These are phyloP conservation scores for Dipteronia sinensis DNA, from an alignment of 345 rosid species.

Conservation along the genomic window DNA sequence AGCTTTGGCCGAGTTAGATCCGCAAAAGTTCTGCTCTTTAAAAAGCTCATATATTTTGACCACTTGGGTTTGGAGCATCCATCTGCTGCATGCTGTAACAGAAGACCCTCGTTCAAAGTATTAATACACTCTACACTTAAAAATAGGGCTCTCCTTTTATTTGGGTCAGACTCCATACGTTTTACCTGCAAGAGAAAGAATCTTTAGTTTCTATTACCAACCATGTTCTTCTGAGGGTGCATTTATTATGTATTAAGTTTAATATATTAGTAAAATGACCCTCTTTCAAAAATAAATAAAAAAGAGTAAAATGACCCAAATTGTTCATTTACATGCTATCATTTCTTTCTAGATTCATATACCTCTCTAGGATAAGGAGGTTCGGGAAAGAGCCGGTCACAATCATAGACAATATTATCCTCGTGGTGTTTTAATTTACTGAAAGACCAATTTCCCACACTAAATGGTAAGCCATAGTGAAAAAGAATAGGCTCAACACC, in stretches of 20 bases:
- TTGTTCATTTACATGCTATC: background rate
- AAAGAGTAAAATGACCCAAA: background rate
- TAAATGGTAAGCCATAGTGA: constrained; percentile 91
- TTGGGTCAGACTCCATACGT: constrained; percentile 64
- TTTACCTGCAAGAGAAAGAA: constrained; percentile 52
- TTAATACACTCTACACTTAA: constrained; percentile 82
- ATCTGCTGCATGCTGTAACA: constrained; percentile 67
- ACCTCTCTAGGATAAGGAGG: constrained; percentile 99
- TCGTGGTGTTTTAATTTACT: constrained; percentile 89
- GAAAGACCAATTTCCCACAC: constrained; percentile 93
- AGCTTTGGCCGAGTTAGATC: constrained; percentile 76
- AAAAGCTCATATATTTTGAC: constrained; percentile 88
- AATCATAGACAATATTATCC: constrained; percentile 84
- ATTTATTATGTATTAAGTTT: background rate
- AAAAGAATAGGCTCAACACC: constrained; percentile 89
- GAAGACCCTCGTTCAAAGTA: constrained; percentile 88
- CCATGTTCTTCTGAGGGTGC: background rate
- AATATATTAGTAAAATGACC: background rate
- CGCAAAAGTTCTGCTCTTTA: constrained; percentile 90
- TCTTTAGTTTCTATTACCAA: constrained; percentile 1
- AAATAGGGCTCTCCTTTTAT: constrained; percentile 56
- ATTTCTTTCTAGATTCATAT: constrained; percentile 19
- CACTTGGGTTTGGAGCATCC: constrained; percentile 88
- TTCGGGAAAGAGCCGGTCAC: constrained; percentile 86
- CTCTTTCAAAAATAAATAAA: no score